Conservation (phyloP, 139 green algal genomes). For the Mesostigma viride region DNA sequence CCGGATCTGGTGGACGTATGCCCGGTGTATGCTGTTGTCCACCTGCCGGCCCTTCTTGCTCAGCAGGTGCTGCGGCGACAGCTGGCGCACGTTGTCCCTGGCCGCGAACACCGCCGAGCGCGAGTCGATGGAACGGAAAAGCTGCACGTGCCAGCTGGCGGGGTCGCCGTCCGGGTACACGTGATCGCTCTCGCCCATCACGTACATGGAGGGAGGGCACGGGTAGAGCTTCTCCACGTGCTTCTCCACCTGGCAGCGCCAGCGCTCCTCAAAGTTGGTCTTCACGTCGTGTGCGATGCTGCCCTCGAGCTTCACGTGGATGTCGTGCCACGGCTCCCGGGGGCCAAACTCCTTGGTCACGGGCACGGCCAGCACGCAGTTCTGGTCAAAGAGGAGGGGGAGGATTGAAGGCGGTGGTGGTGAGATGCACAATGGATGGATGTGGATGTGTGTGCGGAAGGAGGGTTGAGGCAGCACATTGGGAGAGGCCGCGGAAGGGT, state of each 20-base stretch:
- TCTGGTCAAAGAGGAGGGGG: neutral
- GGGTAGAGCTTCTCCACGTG: neutral
- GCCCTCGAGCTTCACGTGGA: conserved; percentile 44
- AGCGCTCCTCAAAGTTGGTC: conserved; percentile 44
- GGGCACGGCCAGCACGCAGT: neutral
- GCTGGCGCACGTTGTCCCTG: neutral
- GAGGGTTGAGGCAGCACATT: too few relatives aligned
- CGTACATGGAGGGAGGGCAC: conserved; percentile 3
- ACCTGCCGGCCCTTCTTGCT: conserved; percentile 26
- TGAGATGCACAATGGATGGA: neutral
- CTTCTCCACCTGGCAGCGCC: conserved; percentile 19
- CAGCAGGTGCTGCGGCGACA: conserved; percentile 4
- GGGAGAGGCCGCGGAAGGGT: too few relatives aligned
- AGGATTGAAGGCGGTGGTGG: neutral
- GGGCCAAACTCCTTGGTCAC: conserved; percentile 13
- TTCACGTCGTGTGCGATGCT: conserved; percentile 41
- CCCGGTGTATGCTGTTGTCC: conserved; percentile 36
- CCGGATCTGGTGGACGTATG: conserved; percentile 47
- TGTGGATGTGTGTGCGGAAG: neutral
- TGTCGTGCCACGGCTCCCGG: conserved; percentile 55
- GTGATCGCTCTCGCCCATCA: neutral
- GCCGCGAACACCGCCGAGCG: conserved; percentile 17
- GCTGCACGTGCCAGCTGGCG: conserved; percentile 36
- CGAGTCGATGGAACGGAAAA: conserved; percentile 42
- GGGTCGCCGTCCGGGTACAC: conserved; percentile 17